These are phyloP conservation scores for Gorgonomyces haynaldii DNA, from an alignment of 192 early-diverging fungal genomes.

Conservation along the genomic window DNA sequence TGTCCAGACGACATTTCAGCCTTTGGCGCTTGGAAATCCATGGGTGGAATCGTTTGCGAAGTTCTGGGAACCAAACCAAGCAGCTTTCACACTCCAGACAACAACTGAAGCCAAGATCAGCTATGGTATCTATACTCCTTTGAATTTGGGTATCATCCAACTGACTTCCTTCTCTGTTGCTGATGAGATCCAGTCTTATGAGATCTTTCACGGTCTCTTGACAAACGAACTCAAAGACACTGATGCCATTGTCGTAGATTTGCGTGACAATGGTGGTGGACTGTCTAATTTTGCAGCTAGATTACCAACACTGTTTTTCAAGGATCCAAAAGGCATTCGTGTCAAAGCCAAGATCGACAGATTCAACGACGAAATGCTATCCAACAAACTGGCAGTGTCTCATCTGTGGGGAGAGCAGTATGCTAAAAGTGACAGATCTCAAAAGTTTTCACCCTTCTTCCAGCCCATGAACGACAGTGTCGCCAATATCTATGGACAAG, in stretches of 20 bases:
- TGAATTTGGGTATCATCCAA: conserved; percentile 13
- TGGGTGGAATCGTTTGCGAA: not conserved
- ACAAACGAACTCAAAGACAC: conserved; percentile 14
- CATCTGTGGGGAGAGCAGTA: conserved; percentile 3
- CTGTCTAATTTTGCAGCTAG: conserved; percentile 5
- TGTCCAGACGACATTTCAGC: not conserved
- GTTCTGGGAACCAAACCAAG: too few species aligned
- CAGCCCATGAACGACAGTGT: not conserved
- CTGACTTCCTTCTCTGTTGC: conserved; percentile 1
- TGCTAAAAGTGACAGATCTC: not conserved
- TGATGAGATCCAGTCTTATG: not conserved
- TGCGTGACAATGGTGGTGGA: conserved; percentile 13
- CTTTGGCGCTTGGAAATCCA: not conserved
- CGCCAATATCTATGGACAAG: conserved; percentile 9
- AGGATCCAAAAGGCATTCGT: not conserved
- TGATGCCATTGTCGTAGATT: conserved; percentile 8
- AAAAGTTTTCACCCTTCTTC: conserved; percentile 9
- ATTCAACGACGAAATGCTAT: conserved; percentile 13
- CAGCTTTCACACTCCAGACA: too few species aligned
- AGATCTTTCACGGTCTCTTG: conserved; percentile 7
- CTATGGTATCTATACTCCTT: conserved; percentile 4
- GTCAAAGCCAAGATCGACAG: conserved; percentile 3
- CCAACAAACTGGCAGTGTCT: not conserved
- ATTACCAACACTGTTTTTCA: conserved; percentile 9
- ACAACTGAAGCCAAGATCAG: not conserved